These are phyloP conservation scores for Coemansia sp. DNA, from an alignment of 192 early-diverging fungal species.

Conservation along the genomic window DNA sequence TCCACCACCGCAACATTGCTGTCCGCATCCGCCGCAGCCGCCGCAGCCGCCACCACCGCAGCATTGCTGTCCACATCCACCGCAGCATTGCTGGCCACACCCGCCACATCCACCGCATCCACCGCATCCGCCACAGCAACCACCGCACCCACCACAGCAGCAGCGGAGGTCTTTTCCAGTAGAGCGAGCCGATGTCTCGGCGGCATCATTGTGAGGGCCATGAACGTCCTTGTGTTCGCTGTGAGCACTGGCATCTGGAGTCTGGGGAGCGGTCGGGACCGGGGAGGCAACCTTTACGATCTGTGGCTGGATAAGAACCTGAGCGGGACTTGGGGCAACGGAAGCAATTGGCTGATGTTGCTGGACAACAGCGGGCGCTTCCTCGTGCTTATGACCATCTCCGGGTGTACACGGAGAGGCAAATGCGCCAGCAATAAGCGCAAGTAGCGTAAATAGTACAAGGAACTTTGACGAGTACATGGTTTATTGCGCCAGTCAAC, in stretches of 20 bases:
- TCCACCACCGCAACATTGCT: conserved; percentile 8
- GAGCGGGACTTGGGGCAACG: conserved; percentile 4
- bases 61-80: conserved; percentile 8
- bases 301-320: conserved; percentile 1
- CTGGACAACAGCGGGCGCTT: neutral
- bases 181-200: conserved; percentile 3
- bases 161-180: conserved; percentile 30
- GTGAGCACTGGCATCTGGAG: conserved; percentile 1
- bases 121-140: conserved; percentile 19
- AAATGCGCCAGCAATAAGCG: conserved; percentile 5
- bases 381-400: conserved; percentile 7
- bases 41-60: conserved; percentile 28
- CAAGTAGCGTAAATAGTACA: conserved; percentile 8
- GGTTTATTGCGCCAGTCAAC: neutral
- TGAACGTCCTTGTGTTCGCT: neutral
- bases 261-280: neutral
- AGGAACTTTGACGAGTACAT: conserved; percentile 12
- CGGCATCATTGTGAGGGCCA: neutral
- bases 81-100: conserved; percentile 19
- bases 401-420: conserved; percentile 7
- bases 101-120: conserved; percentile 19
- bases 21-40: conserved; percentile 23
- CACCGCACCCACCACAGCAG: conserved; percentile 22
- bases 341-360: conserved; percentile 4
- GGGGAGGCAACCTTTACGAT: neutral